Evolutionary conservation across 2,329 filamentous ascomycete genomes (phyloP).

Genomic region (Diaporthe sp.): DNA sequence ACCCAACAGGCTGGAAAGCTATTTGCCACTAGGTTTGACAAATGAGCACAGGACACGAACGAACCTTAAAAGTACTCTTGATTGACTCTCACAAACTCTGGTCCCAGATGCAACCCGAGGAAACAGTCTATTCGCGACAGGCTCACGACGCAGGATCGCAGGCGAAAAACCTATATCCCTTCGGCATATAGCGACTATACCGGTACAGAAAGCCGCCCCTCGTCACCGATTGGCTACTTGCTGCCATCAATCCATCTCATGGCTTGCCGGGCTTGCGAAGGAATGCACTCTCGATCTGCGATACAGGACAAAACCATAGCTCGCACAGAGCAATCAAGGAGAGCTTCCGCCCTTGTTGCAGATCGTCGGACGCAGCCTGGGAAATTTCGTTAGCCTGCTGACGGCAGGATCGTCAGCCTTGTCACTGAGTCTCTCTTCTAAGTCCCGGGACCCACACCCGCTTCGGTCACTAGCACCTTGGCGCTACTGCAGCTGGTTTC

Average conservation of each 20-base stretch:
- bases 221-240: slow-evolving; percentile 16
- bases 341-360: slow-evolving; percentile 8
- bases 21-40: slow-evolving; percentile 11
- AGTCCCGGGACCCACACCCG: slow-evolving; percentile 29
- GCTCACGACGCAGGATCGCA: slow-evolving; percentile 10
- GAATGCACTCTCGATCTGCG: background rate
- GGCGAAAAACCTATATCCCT: slow-evolving; percentile 16
- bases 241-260: background rate
- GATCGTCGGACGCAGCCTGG: slow-evolving; percentile 22
- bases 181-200: slow-evolving; percentile 25
- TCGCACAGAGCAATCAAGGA: background rate
- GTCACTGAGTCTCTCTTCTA: slow-evolving; percentile 18
- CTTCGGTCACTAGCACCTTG: slow-evolving; percentile 30
- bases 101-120: slow-evolving; percentile 6
- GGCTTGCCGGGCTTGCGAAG: slow-evolving; percentile 3
- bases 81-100: background rate
- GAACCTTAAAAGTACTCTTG: slow-evolving; percentile 10
- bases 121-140: slow-evolving; percentile 7
- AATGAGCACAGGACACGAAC: slow-evolving; percentile 3
- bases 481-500: slow-evolving; percentile 24
- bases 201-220: slow-evolving; percentile 5
- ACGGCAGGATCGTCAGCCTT: slow-evolving; percentile 28
- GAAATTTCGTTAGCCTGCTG: slow-evolving; percentile 24
- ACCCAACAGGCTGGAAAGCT: slow-evolving; percentile 28
- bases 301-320: background rate